Conservation (phyloP, 2,329 filamentous ascomycete species). For the Ceratocystis ficicola region DNA sequence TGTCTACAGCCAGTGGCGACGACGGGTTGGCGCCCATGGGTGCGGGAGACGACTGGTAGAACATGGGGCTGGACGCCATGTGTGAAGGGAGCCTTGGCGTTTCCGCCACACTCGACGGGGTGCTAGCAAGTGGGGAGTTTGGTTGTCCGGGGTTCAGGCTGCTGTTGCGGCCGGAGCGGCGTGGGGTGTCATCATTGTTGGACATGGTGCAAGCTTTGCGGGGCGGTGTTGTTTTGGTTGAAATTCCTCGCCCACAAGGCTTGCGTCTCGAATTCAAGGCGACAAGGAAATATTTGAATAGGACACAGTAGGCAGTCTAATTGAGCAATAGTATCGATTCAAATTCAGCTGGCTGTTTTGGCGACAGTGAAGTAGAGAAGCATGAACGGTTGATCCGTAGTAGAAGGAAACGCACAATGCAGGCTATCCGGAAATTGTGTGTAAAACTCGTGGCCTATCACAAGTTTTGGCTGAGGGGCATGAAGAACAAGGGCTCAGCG, state of each 20-base stretch:
- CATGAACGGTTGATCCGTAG: neutral
- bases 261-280: neutral
- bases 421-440: neutral
- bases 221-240: neutral
- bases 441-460: neutral
- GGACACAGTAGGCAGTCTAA: neutral
- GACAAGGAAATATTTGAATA: neutral
- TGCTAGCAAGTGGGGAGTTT: conserved; percentile 14
- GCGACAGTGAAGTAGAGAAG: neutral
- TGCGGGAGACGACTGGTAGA: conserved; percentile 50
- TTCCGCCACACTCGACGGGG: conserved; percentile 18
- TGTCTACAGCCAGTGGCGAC: conserved; percentile 24
- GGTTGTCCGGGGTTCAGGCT: conserved; percentile 13
- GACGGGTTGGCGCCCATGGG: conserved; percentile 23
- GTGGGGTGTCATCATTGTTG: conserved; percentile 20
- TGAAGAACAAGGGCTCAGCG: conserved; percentile 10
- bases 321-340: neutral
- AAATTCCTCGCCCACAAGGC: neutral
- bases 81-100: conserved; percentile 26
- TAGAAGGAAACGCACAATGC: neutral
- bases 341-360: neutral
- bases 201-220: conserved; percentile 3
- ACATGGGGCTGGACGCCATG: conserved; percentile 67
- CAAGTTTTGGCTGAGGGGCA: conserved; percentile 14
- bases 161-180: conserved; percentile 15